Base-by-base conservation (phyloP, 2,329 filamentous ascomycete species). In the Talaromyces sp. region DNA sequence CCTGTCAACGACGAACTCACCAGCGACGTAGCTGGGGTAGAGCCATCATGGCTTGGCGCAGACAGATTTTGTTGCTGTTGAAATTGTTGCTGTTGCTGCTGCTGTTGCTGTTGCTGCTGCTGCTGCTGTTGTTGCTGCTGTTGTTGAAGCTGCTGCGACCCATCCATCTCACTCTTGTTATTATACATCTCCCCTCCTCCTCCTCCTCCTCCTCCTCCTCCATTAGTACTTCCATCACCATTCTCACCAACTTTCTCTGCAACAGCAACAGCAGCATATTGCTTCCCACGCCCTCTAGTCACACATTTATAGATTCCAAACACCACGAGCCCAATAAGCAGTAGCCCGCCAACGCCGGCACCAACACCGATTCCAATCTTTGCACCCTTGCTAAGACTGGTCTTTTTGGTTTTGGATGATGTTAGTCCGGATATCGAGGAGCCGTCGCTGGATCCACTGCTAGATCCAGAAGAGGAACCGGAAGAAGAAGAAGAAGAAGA, bases 361-460 rank as follows among this genome's bases (percentile, higher is more conserved):
- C 58, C 54, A n/a, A 60, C 58, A 27, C 58, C 58, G 17, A 60
- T 53, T 21, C 58, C 58, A 32, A 60, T 60, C 35, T 60, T 60
- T 21, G 58, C 58, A 26, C 58, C 58, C n/a, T 38, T 26, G 35
- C 58, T 60, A 26, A 56, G 58, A 27, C 54, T 31, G 8, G 41
- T 32, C 6, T 19, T 43, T 52, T 29, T n/a, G 10, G 7, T 56
- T 12, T 17, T 41, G 19, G 41, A 46, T 4, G 43, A 21, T 21
- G 43, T 48, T 3, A 48, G 43, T 19, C 21, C 51, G 58, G 27
- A 19, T 41, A 5, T 32, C 43, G 14, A 24, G 7, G 57, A 54
- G 17, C 51, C 41, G 21, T 12, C 50, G 12, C 12, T 19, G 10
- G 56, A 52, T 24, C 51, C 41, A 17, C 19, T 38, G 12, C 12